Evolutionary conservation across 164 flowering plant species (phyloP), one percentile per base, ranked within the genome.

Genomic region (Magnolia kwangsiensis): DNA sequence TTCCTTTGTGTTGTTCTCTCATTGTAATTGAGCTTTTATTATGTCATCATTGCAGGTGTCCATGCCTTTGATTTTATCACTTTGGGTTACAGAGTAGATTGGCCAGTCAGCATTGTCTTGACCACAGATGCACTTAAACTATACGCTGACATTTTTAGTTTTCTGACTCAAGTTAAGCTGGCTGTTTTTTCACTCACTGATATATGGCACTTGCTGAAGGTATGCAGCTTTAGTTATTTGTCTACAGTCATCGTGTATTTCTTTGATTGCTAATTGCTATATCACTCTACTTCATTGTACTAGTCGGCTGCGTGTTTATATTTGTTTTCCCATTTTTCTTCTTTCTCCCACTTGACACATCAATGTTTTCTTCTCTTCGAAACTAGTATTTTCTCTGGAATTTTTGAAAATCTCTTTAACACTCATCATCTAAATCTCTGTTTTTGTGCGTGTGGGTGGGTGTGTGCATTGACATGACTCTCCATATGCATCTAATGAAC

Each of bases 11-110:
- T 16, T 68, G 29, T 68, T 68, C 71, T 68, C n/a, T 68, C 11
- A 16, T 31, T 68, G 50, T 20, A 11, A 68, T 18, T 68, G 7
- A 31, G 29, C 21, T 13, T 68, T 68, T 31, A 11, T 29, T 68
- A 68, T 13, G 9, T 68, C 29, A 29, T 50, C 16, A 45, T 87
- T 69, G 86, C 89, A 91, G 98, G 97, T 21, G 75, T 93, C 69
- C 85, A 81, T 82, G 87, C 92, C 79, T 91, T 93, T 16, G 86
- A 92, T 77, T 89, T 85, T 78, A 71, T 95, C 65, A 96, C 90
- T 73, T 81, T 95, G 83, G 99, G 99, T 71, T 93, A 93, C 77
- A 85, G 88, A 78, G 91, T 95, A 67, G 92, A 93, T 77, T 95
- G 98, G 99, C 99, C 98, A 49, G 81, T 91, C 75, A 89, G 79